These are phyloP conservation scores for Podila epicladia DNA, from an alignment of 192 early-diverging fungal species.

Conservation along the genomic window DNA sequence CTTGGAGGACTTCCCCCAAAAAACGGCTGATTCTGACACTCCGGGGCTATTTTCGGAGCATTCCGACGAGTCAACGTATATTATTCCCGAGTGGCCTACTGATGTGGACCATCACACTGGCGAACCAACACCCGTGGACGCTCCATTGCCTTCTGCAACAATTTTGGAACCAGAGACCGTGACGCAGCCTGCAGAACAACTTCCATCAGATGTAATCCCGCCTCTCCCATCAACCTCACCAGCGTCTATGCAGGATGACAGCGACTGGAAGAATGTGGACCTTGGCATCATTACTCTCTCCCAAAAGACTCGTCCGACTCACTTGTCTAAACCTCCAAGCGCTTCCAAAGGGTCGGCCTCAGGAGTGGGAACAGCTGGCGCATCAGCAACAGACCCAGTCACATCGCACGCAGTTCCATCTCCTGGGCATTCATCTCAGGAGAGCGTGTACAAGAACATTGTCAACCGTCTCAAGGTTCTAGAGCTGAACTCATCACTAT, in stretches of 20 bases:
- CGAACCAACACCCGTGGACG: not conserved
- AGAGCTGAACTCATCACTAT: slow-evolving; percentile 83
- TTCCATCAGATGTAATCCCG: slow-evolving; percentile 4
- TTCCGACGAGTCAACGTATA: slow-evolving; percentile 4
- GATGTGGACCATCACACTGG: not conserved
- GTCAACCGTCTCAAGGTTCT: slow-evolving; percentile 82
- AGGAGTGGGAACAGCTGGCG: slow-evolving; percentile 17
- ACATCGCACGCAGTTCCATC: slow-evolving; percentile 14
- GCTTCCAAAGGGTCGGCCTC: slow-evolving; percentile 16
- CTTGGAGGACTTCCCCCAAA: too few species aligned
- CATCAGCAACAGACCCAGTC: slow-evolving; percentile 10
- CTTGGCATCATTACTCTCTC: slow-evolving; percentile 38
- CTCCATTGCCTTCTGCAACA: not conserved
- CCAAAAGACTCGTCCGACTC: slow-evolving; percentile 37
- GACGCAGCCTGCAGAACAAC: not conserved
- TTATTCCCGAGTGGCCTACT: slow-evolving; percentile 10
- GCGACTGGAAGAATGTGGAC: slow-evolving; percentile 24
- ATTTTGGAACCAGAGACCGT: slow-evolving; percentile 1
- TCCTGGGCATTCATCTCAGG: slow-evolving; percentile 64
- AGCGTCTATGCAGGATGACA: slow-evolving; percentile 41
- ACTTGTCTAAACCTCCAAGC: slow-evolving; percentile 16
- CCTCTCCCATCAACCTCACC: slow-evolving; percentile 30
- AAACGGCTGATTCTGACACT: not conserved
- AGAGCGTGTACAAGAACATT: slow-evolving; percentile 86
- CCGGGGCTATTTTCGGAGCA: not conserved